Conservation (phyloP, 2,329 filamentous ascomycete genomes). For the Colletotrichum kahawae region DNA sequence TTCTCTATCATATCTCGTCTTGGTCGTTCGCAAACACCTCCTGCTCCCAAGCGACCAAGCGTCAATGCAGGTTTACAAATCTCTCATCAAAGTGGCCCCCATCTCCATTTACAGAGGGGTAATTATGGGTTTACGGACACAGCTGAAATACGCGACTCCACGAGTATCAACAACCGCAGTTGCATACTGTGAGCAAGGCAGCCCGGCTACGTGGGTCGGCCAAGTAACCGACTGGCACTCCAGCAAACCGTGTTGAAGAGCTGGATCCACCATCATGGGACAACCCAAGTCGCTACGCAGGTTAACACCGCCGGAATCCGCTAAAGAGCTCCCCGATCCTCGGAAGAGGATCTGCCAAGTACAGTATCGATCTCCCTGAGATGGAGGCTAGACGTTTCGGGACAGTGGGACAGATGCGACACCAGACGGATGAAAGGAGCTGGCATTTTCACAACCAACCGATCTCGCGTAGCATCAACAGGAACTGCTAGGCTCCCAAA, state of each 20-base stretch:
- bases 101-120: neutral
- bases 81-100: neutral
- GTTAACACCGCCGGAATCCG: constrained; percentile 1
- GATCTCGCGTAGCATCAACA: neutral
- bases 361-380: neutral
- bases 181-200: neutral
- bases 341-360: neutral
- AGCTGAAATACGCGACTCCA: neutral
- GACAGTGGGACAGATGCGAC: constrained; percentile 4
- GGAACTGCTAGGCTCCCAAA: neutral
- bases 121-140: neutral
- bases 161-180: neutral
- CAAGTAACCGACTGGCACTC: neutral
- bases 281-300: neutral
- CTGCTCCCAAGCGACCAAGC: neutral
- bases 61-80: neutral
- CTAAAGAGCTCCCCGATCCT: neutral
- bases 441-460: neutral
- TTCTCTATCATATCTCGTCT: neutral
- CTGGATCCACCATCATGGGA: neutral
- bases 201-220: neutral
- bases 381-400: neutral
- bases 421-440: neutral
- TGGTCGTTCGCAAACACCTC: neutral
- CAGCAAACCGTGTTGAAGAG: neutral